phyloP scores from a whole-genome alignment of 768 basidiomycete species.

The Boletus rubroflammeus region DNA sequence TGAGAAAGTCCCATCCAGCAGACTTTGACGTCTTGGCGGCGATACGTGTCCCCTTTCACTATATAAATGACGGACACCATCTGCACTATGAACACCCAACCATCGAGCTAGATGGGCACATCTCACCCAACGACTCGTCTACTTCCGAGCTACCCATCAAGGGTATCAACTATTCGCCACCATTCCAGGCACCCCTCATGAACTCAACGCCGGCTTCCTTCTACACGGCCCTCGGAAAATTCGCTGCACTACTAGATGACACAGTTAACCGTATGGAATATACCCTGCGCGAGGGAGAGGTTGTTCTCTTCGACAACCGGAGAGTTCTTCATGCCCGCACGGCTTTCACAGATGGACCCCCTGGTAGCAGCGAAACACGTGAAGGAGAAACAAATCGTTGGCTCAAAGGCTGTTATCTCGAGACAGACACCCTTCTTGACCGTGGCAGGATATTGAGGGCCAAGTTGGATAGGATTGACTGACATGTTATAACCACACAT shows the following conservation, averaged over 20 bases:
- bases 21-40: constrained; percentile 57
- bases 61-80: constrained; percentile 87
- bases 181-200: constrained; percentile 84
- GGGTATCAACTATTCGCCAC: constrained; percentile 89
- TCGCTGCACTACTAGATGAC: constrained; percentile 55
- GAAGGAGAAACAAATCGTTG: constrained; percentile 65
- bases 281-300: constrained; percentile 76
- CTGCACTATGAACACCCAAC: constrained; percentile 70
- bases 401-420: constrained; percentile 87
- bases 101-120: constrained; percentile 52
- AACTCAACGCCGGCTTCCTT: constrained; percentile 49
- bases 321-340: constrained; percentile 85
- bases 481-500: background rate
- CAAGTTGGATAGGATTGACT: constrained; percentile 10
- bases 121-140: constrained; percentile 7
- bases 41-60: constrained; percentile 81
- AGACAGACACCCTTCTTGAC: constrained; percentile 62
- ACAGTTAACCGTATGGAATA: constrained; percentile 53
- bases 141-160: constrained; percentile 36
- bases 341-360: constrained; percentile 51
- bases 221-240: constrained; percentile 59
- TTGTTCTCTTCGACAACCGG: constrained; percentile 89
- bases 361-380: constrained; percentile 28
- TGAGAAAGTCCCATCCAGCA: constrained; percentile 45
- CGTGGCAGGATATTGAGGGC: constrained; percentile 51